These are phyloP conservation scores for Leccinum subtestaceum DNA, from an alignment of 768 basidiomycete genomes.

Conservation along the genomic window DNA sequence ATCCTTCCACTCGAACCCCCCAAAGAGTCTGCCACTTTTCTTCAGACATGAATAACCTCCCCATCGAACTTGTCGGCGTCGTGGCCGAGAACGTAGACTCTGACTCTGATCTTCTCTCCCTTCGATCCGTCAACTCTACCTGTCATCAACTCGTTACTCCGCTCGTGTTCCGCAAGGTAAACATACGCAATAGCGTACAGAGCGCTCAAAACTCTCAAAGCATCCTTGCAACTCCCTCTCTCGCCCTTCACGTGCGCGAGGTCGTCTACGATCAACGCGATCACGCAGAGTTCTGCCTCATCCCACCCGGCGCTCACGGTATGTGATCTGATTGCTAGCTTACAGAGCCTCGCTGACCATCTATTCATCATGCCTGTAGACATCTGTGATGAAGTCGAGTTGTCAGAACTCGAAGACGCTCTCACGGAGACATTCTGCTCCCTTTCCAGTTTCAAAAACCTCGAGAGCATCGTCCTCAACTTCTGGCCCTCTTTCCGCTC, in stretches of 20 bases:
- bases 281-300: conserved; percentile 23
- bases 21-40: not conserved
- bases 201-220: conserved; percentile 26
- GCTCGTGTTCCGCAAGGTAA: conserved; percentile 21
- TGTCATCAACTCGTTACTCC: conserved; percentile 29
- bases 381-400: conserved; percentile 26
- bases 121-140: conserved; percentile 27
- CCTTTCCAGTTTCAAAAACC: conserved; percentile 18
- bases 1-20: not conserved
- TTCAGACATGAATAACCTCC: conserved; percentile 23
- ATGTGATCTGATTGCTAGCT: not conserved
- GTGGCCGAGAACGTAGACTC: conserved; percentile 25
- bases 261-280: conserved; percentile 31
- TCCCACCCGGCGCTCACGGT: conserved; percentile 17
- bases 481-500: conserved; percentile 33
- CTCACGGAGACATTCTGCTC: conserved; percentile 27
- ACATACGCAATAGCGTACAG: conserved; percentile 24
- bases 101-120: conserved; percentile 26
- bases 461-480: conserved; percentile 24
- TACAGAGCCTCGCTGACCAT: not conserved
- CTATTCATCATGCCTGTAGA: conserved; percentile 5
- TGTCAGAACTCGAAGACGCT: conserved; percentile 31
- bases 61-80: conserved; percentile 27
- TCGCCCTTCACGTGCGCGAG: conserved; percentile 26
- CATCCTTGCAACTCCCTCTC: conserved; percentile 21